phyloP scores from a whole-genome alignment of 2,329 filamentous ascomycete species.

The Ophiosphaerella narmari region DNA sequence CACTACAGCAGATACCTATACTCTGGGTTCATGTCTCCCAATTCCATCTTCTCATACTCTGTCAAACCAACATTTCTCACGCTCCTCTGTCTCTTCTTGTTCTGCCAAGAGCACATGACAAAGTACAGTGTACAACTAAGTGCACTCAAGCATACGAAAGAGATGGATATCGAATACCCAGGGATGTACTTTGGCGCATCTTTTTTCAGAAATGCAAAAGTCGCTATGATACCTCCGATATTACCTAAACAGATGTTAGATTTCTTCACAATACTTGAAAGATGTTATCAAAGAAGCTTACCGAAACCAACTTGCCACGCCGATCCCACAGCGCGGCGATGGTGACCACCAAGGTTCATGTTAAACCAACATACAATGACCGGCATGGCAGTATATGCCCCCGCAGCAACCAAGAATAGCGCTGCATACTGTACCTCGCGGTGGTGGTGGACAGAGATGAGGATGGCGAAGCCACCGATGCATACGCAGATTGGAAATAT shows the following conservation, averaged over 20 bases:
- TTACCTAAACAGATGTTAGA: slow-evolving; percentile 52
- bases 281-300: too few relatives aligned
- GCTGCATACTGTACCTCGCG: slow-evolving; percentile 72
- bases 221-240: slow-evolving; percentile 58
- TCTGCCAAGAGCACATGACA: slow-evolving; percentile 62
- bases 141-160: slow-evolving; percentile 71
- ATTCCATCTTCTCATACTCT: slow-evolving; percentile 64
- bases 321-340: slow-evolving; percentile 53
- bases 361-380: slow-evolving; percentile 67
- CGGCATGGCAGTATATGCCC: slow-evolving; percentile 86
- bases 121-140: slow-evolving; percentile 66
- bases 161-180: slow-evolving; percentile 78
- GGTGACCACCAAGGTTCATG: slow-evolving; percentile 60
- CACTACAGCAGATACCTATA: slow-evolving; percentile 63
- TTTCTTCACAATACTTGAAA: too few relatives aligned
- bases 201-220: slow-evolving; percentile 54
- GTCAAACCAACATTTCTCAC: slow-evolving; percentile 57
- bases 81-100: slow-evolving; percentile 61
- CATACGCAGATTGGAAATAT: slow-evolving; percentile 69
- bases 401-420: slow-evolving; percentile 80
- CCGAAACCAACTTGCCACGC: slow-evolving; percentile 58
- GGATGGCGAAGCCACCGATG: slow-evolving; percentile 75
- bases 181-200: slow-evolving; percentile 72
- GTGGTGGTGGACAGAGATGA: slow-evolving; percentile 73
- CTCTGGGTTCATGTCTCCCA: slow-evolving; percentile 64